Base-by-base conservation (phyloP, 2,329 filamentous ascomycete species). In the Tolypocladium sp. region DNA sequence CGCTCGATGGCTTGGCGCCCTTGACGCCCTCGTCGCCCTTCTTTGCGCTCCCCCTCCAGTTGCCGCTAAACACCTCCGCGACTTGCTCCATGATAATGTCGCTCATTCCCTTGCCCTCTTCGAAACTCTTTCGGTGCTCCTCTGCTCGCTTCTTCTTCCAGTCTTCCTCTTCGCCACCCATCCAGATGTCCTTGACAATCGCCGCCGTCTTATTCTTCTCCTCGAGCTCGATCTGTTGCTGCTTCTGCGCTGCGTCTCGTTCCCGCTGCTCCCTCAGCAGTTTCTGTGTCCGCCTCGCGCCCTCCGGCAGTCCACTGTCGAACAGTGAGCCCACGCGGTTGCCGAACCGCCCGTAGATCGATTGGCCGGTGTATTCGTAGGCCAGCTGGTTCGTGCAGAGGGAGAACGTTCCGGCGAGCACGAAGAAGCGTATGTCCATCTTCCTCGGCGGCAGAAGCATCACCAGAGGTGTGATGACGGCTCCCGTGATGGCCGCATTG, bases 31-130 rank as follows among this genome's bases (percentile, higher is more conserved):
- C 67, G n/a, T 65, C 63, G 59, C 67, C 65, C 58, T 63, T 67
- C 55, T 70, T 70, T 61, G 69, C 68, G 22, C 59, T 56, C 5
- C 65, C 64, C 58, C 61, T 70, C 63, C 66, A 74, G 57, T 73
- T 73, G 6, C 73, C 74, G 44, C 67, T 72, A 63, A 71, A 82
- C 15, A 83, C 83, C 62, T 86, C 82, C n/a, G 71, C 70, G 58
- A 85, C 73, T 69, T 85, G 82, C 10, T 83, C 80, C 61, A 78
- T 71, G 58, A 85, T 85, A 59, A 86, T 73, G 41, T 79, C 81
- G 61, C 78, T 79, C 66, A 83, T 77, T 3, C 82, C 82, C 65
- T 79, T 81, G 5, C 83, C 83, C 61, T 83, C 78, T 57, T 80
- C 76, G 44, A 85, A 68, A 59, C 79, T 81, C 69, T 78, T 78